Evolutionary conservation across 2,329 filamentous ascomycete species (phyloP), one percentile per base, ranked within the genome.

Genomic region (Didymellaceae sp.): DNA sequence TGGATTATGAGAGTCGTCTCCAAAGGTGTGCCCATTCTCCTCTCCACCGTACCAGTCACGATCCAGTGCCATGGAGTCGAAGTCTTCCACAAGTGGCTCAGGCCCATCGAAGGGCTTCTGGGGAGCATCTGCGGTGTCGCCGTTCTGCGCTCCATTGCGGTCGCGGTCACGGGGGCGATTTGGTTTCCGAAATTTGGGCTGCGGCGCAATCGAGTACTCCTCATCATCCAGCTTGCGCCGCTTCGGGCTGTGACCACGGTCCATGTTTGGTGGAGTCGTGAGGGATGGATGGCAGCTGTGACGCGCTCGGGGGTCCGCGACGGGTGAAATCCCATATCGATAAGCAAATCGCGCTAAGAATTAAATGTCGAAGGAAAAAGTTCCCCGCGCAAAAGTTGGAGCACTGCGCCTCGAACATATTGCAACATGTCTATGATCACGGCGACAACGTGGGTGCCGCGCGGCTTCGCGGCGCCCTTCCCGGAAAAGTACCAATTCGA

Each of bases 41-140:
- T 95, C 91, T 38, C 89, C 90, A 17, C 85, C 86, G 66, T 97
- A 97, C 92, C 92, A 97, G 73, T 96, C 92, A 55, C 92, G 85
- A 69, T 97, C 92, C 45, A 96, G 79, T 8, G 86, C 89, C 55
- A 83, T 83, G 14, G 85, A 83, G 57, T 95, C 90, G 54, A 90
- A 84, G 30, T 87, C 82, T 25, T 82, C 79, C 11, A 85, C 79
- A 11, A 78, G 77, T 2, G 84, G 80, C 63, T 88, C 86, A 0
- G 84, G 81, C 2, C 80, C 82, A 37, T 89, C 84, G 50, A 86
- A 84, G 47, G 82, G 80, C 18, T 77, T 69, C 58, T 84, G 86
- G 52, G 78, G 79, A 0, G 79, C 79, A 14, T 66, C 69, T 6
- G 68, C 63, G 24, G 60, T 67, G 59, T 70, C 60, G 52, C 67